Evolutionary conservation across 1,139 yeast genomes (phyloP).

Genomic region (Suhomyces bribrorum): DNA sequence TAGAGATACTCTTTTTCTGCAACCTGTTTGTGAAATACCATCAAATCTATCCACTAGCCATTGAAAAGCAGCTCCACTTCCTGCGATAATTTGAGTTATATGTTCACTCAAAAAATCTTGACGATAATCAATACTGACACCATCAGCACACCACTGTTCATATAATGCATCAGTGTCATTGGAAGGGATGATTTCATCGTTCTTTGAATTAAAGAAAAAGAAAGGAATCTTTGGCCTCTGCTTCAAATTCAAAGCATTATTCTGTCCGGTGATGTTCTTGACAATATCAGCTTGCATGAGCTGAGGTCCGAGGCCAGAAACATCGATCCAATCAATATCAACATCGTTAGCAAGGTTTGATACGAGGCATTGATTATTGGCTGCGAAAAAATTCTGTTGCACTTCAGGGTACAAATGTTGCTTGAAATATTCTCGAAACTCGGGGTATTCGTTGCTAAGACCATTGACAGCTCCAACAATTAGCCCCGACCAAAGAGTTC

Average conservation of each 20-base stretch:
- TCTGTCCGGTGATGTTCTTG: not conserved
- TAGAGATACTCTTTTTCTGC: slow-evolving; percentile 1
- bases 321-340: not conserved
- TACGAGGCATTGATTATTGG: slow-evolving; percentile 3
- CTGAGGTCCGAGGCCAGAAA: slow-evolving; percentile 1
- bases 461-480: slow-evolving; percentile 29
- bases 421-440: slow-evolving; percentile 9
- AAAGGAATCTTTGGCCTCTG: slow-evolving; percentile 33
- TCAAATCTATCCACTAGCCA: slow-evolving; percentile 15
- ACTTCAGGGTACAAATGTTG: not conserved
- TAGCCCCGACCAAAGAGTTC: slow-evolving; percentile 29
- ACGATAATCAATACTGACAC: slow-evolving; percentile 18
- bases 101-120: slow-evolving; percentile 21
- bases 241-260: slow-evolving; percentile 5
- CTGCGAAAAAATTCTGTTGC: not conserved
- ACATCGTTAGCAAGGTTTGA: not conserved
- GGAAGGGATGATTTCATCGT: slow-evolving; percentile 26
- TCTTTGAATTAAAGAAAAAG: slow-evolving; percentile 34
- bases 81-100: slow-evolving; percentile 15
- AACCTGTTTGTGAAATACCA: slow-evolving; percentile 4
- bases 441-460: slow-evolving; percentile 30
- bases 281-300: slow-evolving; percentile 1
- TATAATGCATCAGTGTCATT: slow-evolving; percentile 14
- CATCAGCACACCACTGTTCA: slow-evolving; percentile 19
- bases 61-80: slow-evolving; percentile 19